phyloP scores from a whole-genome alignment of 305 asterid species.

The Withania somnifera region DNA sequence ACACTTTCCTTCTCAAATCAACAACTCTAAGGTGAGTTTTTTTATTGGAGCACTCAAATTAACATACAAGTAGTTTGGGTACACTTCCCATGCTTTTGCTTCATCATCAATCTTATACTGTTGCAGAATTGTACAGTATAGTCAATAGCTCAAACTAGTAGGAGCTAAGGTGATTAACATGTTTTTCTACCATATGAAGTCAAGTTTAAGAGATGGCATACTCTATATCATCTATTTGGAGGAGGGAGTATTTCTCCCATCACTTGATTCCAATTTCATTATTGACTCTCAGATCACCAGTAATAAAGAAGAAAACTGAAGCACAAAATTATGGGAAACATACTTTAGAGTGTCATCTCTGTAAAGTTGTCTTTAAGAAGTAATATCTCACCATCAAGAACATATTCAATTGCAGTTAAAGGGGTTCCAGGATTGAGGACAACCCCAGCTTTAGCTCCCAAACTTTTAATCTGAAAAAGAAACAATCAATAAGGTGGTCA shows the following conservation, averaged over 20 bases:
- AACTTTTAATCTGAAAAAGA: constrained; percentile 52
- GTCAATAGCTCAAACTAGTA: neutral
- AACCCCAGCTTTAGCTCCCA: constrained; percentile 99
- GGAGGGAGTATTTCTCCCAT: neutral
- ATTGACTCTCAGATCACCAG: neutral
- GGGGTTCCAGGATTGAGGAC: constrained; percentile 97
- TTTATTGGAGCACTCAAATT: neutral
- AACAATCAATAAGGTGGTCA: constrained; percentile 6
- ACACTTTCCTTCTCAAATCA: neutral
- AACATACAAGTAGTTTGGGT: neutral
- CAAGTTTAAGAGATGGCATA: neutral
- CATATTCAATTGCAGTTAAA: constrained; percentile 71
- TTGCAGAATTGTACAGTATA: neutral
- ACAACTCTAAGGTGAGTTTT: neutral
- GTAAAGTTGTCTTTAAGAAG: neutral
- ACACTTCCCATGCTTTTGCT: neutral
- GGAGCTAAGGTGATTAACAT: neutral
- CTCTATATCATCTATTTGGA: neutral
- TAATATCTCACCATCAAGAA: constrained; percentile 73
- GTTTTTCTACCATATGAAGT: neutral
- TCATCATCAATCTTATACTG: neutral
- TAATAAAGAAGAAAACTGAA: neutral
- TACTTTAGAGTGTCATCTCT: neutral
- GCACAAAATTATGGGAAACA: neutral
- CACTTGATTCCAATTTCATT: neutral